These are phyloP conservation scores for Crepidotus variabilis DNA, from an alignment of 768 basidiomycete genomes.

Conservation along the genomic window DNA sequence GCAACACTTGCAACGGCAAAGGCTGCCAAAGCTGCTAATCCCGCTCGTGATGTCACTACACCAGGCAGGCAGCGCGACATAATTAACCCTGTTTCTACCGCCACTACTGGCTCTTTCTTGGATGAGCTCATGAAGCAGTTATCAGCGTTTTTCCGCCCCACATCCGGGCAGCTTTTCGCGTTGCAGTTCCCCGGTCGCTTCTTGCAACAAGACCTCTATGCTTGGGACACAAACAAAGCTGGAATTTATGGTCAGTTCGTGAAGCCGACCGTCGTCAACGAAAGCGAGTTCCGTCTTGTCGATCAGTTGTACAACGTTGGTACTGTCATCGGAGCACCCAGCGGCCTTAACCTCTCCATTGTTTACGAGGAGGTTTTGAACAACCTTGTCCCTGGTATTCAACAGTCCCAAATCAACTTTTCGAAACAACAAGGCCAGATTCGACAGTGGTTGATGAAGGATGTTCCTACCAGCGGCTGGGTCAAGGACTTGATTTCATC, in stretches of 20 bases:
- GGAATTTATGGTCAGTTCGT: constrained; percentile 24
- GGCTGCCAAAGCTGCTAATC: not conserved
- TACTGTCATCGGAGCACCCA: constrained; percentile 19
- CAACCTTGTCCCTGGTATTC: constrained; percentile 21
- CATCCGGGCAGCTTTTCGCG: constrained; percentile 21
- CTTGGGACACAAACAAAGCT: constrained; percentile 19
- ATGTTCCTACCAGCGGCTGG: constrained; percentile 18
- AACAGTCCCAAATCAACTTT: constrained; percentile 10
- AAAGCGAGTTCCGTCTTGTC: constrained; percentile 23
- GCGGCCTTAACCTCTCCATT: constrained; percentile 20
- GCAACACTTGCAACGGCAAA: not conserved
- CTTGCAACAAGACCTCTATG: constrained; percentile 17
- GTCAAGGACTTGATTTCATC: constrained; percentile 6
- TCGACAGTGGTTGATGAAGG: constrained; percentile 21
- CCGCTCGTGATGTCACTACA: not conserved
- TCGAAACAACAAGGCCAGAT: constrained; percentile 20
- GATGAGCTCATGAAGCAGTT: constrained; percentile 14
- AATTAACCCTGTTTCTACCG: not conserved
- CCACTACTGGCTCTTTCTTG: constrained; percentile 8
- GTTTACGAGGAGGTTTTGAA: constrained; percentile 24
- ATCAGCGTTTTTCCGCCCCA: constrained; percentile 19
- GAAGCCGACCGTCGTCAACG: constrained; percentile 24
- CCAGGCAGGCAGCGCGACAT: not conserved
- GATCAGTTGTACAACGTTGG: constrained; percentile 23
- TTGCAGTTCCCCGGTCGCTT: constrained; percentile 26